A percentile compares a stretch with the other conserved stretches of the same genome.
phyloP scores from a whole-genome alignment of 805 yeast genomes.

The Cyberlindnera galapagoensis region DNA sequence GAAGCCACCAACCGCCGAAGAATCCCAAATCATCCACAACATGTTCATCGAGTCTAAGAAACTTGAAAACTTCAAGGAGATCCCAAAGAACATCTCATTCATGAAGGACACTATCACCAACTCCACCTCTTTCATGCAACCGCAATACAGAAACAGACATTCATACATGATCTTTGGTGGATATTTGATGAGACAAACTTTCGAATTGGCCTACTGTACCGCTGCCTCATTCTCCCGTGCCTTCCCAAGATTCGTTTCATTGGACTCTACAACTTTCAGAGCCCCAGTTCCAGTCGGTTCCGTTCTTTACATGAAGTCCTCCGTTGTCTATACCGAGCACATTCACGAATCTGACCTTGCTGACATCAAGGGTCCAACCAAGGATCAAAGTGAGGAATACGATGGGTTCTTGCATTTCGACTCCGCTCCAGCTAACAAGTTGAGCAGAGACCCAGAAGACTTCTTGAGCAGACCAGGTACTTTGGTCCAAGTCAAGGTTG shows the following conservation, averaged over 20 bases:
- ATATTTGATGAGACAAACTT: constrained; percentile 83
- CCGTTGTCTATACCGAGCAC: constrained; percentile 83
- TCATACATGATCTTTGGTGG: constrained; percentile 96
- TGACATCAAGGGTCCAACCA: constrained; percentile 9
- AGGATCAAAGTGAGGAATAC: constrained; percentile 16
- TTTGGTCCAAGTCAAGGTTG: constrained; percentile 82
- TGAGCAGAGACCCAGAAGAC: constrained; percentile 44
- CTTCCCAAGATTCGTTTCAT: constrained; percentile 81
- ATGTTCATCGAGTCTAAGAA: constrained; percentile 56
- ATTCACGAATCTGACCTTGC: constrained; percentile 42
- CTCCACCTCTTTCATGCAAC: constrained; percentile 89
- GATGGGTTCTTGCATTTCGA: constrained; percentile 38
- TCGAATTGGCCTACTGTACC: constrained; percentile 89
- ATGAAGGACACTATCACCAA: constrained; percentile 68
- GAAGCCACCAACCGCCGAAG: constrained; percentile 72
- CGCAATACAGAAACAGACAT: constrained; percentile 92
- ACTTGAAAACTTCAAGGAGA: constrained; percentile 26
- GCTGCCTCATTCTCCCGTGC: constrained; percentile 85
- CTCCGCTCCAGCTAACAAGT: constrained; percentile 50
- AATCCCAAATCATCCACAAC: constrained; percentile 67
- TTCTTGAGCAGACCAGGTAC: constrained; percentile 77
- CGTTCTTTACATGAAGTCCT: constrained; percentile 74
- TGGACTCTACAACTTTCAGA: constrained; percentile 86
- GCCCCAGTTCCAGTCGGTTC: constrained; percentile 96
- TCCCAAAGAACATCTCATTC: constrained; percentile 47